Evolutionary conservation across 768 basidiomycete genomes (phyloP).

Genomic region (Rhodotorula diobovata): DNA sequence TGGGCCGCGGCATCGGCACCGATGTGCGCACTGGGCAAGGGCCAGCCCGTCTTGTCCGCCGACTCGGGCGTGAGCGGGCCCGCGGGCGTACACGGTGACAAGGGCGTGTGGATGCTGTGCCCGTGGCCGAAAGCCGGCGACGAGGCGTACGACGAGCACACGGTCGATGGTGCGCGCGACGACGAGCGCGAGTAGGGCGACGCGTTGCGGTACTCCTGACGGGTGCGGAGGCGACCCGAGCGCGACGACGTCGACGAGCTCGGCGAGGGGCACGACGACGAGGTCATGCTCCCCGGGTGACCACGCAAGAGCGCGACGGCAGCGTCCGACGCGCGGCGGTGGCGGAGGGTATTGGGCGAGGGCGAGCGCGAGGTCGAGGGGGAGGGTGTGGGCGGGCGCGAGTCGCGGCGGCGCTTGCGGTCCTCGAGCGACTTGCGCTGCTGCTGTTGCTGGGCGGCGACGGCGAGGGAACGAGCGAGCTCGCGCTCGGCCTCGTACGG

Average conservation of each 20-base stretch:
- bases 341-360: constrained; percentile 36
- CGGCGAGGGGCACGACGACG: not conserved
- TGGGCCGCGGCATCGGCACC: constrained; percentile 1
- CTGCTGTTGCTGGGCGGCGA: constrained; percentile 12
- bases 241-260: constrained; percentile 8
- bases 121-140: constrained; percentile 21
- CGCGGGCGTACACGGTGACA: constrained; percentile 28
- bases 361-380: constrained; percentile 35
- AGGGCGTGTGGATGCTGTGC: constrained; percentile 24
- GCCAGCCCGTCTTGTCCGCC: constrained; percentile 20
- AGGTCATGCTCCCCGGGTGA: not conserved
- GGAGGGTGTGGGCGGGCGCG: constrained; percentile 16
- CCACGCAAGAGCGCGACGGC: constrained; percentile 41
- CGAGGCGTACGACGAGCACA: constrained; percentile 25
- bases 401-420: constrained; percentile 37
- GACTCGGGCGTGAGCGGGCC: constrained; percentile 31
- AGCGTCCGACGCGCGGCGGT: constrained; percentile 41
- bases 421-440: constrained; percentile 30
- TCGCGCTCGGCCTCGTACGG: constrained; percentile 34
- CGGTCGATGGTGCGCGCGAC: constrained; percentile 25
- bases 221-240: constrained; percentile 5
- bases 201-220: constrained; percentile 10
- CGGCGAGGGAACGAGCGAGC: constrained; percentile 23
- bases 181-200: constrained; percentile 34
- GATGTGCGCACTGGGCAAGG: not conserved